A percentile compares a stretch with the other conserved stretches of the same genome.
These are phyloP conservation scores for Microascus cirrosus DNA, from an alignment of 2,329 filamentous ascomycete genomes.

Conservation along the genomic window DNA sequence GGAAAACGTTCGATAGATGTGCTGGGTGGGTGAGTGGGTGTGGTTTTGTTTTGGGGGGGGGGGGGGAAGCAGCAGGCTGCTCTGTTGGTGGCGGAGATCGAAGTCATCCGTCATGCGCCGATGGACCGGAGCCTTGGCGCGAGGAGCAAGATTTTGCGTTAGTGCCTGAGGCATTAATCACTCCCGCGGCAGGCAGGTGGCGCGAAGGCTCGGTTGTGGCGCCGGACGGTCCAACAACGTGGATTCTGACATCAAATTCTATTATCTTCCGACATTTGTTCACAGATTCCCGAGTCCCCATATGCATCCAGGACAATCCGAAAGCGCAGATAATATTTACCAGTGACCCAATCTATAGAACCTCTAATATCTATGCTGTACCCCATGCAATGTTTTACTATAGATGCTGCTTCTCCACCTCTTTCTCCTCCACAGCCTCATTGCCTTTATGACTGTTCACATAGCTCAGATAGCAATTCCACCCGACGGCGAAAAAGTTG, in stretches of 20 bases:
- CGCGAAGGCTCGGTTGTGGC: not conserved
- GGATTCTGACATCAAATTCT: too few species aligned
- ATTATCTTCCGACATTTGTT: too few species aligned
- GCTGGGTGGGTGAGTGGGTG: conserved; percentile 8
- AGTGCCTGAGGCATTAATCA: conserved; percentile 7
- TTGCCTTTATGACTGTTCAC: conserved; percentile 35
- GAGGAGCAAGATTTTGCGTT: conserved; percentile 5
- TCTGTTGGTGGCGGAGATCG: conserved; percentile 6
- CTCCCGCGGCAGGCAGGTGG: not conserved
- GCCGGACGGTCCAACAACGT: not conserved
- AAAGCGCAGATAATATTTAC: not conserved
- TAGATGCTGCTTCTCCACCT: not conserved
- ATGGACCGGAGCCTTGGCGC: conserved; percentile 3
- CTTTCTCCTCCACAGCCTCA: not conserved
- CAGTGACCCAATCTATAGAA: not conserved
- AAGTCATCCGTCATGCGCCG: conserved; percentile 4
- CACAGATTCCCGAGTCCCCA: too few species aligned
- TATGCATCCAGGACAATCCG: not conserved
- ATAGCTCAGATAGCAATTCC: conserved; percentile 55
- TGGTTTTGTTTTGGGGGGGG: conserved; percentile 7
- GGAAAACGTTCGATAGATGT: conserved; percentile 4
- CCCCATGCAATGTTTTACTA: not conserved
- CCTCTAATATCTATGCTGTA: not conserved
- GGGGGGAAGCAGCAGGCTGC: conserved; percentile 1
- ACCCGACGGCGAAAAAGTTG: conserved; percentile 63